phyloP scores from a whole-genome alignment of 352 stramenopile genomes.

The Phytophthora idaei region DNA sequence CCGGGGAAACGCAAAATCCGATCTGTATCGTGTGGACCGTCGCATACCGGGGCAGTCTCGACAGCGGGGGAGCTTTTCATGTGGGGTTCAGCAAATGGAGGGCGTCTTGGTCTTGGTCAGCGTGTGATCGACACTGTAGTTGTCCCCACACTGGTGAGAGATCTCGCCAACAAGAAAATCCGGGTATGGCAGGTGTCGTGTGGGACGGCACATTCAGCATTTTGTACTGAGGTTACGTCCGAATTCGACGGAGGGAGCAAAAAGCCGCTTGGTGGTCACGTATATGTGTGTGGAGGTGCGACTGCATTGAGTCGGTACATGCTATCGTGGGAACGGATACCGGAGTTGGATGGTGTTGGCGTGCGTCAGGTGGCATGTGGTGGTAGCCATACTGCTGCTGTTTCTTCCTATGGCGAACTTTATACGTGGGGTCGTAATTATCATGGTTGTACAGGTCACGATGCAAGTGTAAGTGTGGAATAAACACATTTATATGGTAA shows the following conservation, averaged over 20 bases:
- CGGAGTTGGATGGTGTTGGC: conserved; percentile 51
- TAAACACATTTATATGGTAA: not conserved
- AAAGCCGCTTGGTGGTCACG: conserved; percentile 73
- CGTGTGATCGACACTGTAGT: conserved; percentile 68
- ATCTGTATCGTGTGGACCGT: conserved; percentile 88
- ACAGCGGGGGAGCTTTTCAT: conserved; percentile 81
- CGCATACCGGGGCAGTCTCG: conserved; percentile 79
- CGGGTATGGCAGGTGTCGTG: conserved; percentile 81
- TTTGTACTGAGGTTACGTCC: conserved; percentile 74
- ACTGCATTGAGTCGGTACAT: conserved; percentile 81
- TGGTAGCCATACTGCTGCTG: conserved; percentile 87
- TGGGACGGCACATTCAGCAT: conserved; percentile 78
- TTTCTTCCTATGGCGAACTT: conserved; percentile 89
- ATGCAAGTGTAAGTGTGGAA: conserved; percentile 35
- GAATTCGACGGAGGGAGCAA: conserved; percentile 62
- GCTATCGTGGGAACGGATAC: conserved; percentile 76
- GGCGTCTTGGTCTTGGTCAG: conserved; percentile 87
- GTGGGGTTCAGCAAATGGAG: conserved; percentile 93
- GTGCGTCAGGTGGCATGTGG: conserved; percentile 88
- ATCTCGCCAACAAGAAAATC: conserved; percentile 64
- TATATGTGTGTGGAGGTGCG: conserved; percentile 89
- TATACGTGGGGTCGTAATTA: conserved; percentile 93
- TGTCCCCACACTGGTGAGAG: conserved; percentile 84
- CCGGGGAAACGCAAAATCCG: conserved; percentile 64
- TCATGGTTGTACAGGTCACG: conserved; percentile 90